phyloP scores from a whole-genome alignment of 2,329 filamentous ascomycete genomes.

The Penicillium capsulatum region DNA sequence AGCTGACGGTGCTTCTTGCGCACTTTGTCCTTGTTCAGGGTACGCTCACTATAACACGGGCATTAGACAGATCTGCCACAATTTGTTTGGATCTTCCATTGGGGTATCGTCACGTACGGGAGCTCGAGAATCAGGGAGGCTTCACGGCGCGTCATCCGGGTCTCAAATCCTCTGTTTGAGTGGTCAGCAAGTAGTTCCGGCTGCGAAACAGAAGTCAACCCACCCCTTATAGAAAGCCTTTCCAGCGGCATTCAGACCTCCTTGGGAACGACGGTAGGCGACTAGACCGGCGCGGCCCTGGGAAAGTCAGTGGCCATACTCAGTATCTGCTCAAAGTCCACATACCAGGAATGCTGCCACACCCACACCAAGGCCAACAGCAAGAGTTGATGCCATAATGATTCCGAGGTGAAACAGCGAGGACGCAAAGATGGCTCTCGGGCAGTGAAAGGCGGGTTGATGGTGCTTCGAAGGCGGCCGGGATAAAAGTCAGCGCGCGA shows the following conservation, averaged over 20 bases:
- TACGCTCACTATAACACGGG: constrained; percentile 64
- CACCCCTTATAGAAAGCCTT: constrained; percentile 91
- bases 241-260: constrained; percentile 67
- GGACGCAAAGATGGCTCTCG: background rate
- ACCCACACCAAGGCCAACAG: constrained; percentile 45
- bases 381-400: constrained; percentile 44
- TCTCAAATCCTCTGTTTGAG: constrained; percentile 69
- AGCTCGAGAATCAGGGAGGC: constrained; percentile 86
- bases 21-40: constrained; percentile 84
- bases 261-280: constrained; percentile 74
- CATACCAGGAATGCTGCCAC: constrained; percentile 74
- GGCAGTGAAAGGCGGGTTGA: constrained; percentile 3
- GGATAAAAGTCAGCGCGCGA: constrained; percentile 39
- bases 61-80: background rate
- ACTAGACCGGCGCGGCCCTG: constrained; percentile 90
- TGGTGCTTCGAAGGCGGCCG: constrained; percentile 6
- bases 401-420: constrained; percentile 8
- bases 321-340: no score
- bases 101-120: constrained; percentile 60
- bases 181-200: constrained; percentile 5
- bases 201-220: constrained; percentile 15
- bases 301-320: constrained; percentile 17
- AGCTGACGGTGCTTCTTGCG: constrained; percentile 92
- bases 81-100: background rate
- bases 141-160: constrained; percentile 88